Evolutionary conservation across 2,329 filamentous ascomycete species (phyloP).

Genomic region (Rhynchosporium secalis): DNA sequence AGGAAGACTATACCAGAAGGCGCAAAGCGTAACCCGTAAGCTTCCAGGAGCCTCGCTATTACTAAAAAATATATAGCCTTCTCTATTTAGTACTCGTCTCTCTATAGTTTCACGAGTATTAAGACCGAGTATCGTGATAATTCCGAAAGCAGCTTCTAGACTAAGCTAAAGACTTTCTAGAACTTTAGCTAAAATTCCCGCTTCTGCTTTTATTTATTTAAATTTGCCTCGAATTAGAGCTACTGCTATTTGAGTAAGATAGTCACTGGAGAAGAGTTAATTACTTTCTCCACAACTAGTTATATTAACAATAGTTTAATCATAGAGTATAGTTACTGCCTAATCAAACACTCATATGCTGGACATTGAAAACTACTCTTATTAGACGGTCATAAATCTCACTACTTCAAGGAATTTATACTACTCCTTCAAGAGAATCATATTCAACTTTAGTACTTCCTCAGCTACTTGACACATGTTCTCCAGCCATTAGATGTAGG

Average conservation of each 20-base stretch:
- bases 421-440: too few relatives aligned
- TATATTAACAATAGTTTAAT: too few relatives aligned
- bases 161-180: slow-evolving; percentile 1
- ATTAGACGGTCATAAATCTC: too few relatives aligned
- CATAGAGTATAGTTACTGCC: too few relatives aligned
- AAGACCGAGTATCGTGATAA: slow-evolving; percentile 5
- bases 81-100: background rate
- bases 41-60: slow-evolving; percentile 3
- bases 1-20: slow-evolving; percentile 6
- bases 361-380: too few relatives aligned
- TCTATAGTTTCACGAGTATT: background rate
- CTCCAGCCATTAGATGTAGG: too few relatives aligned
- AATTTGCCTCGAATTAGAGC: background rate
- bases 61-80: slow-evolving; percentile 4
- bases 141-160: background rate
- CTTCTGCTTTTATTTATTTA: background rate
- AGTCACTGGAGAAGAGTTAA: background rate
- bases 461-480: too few relatives aligned
- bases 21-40: slow-evolving; percentile 8
- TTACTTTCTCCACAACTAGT: too few relatives aligned
- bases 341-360: too few relatives aligned
- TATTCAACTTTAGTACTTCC: too few relatives aligned
- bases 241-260: slow-evolving; percentile 2
- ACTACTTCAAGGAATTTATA: too few relatives aligned
- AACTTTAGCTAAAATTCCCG: background rate